Percentiles rank a stretch among this genome's conserved stretches.
phyloP scores from a whole-genome alignment of 2,329 filamentous ascomycete genomes.

The Amauroascus niger region DNA sequence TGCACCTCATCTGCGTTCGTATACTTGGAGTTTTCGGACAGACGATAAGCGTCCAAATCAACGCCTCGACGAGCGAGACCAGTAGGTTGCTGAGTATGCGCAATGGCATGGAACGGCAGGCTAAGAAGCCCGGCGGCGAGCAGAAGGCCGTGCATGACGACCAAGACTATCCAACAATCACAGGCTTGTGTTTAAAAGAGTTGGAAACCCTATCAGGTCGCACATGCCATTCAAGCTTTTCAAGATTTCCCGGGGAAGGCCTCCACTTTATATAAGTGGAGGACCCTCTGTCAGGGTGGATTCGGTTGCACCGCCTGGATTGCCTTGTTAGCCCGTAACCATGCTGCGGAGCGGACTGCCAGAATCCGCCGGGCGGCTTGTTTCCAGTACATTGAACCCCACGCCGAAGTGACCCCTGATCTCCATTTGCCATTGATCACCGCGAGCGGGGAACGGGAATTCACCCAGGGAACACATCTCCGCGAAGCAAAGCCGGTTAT shows the following conservation, averaged over 20 bases:
- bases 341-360: not conserved
- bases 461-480: not conserved
- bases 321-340: not conserved
- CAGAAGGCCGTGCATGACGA: conserved; percentile 15
- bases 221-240: not conserved
- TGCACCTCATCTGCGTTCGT: conserved; percentile 4
- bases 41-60: conserved; percentile 14
- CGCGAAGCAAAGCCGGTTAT: not conserved
- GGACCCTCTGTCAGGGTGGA: not conserved
- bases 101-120: conserved; percentile 10
- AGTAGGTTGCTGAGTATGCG: conserved; percentile 8
- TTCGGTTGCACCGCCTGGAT: not conserved
- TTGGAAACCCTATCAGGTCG: not conserved
- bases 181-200: not conserved
- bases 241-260: not conserved
- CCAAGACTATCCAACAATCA: not conserved
- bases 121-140: conserved; percentile 11
- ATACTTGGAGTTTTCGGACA: conserved; percentile 9
- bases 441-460: not conserved
- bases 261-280: conserved; percentile 3
- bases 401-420: not conserved
- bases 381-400: not conserved
- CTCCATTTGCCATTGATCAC: not conserved
- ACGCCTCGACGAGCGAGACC: conserved; percentile 10
- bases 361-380: not conserved